Base-by-base conservation (phyloP, 179 eudicot genomes). In the Vitellaria paradoxa region DNA sequence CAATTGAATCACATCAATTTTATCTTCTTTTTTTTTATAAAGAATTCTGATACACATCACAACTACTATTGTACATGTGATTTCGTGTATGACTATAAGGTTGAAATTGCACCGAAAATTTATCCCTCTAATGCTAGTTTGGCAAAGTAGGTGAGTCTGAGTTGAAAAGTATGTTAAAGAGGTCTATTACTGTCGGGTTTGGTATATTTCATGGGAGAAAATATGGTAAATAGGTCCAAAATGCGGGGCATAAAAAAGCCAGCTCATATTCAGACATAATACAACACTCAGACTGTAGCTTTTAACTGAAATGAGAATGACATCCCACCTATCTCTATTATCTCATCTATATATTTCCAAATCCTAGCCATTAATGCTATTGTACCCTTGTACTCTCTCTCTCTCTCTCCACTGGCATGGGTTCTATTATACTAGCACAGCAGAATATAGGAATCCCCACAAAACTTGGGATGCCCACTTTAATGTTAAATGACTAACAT, bases 221-320 rank as follows among this genome's bases (percentile, higher is more conserved):
- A 59, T 65, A 7, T 23, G 45, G 9, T 40, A 18, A 9, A 53
- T 30, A n/a, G 55, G 50, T 65, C 23, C 49, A 67, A 66, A 10
- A 50, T 64, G 65, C 49, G 37, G 55, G 11, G 60, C 6, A 68
- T 2, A 30, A 30, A 30, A 45, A 23, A 49, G 80, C 70, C 82
- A 79, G 85, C 80, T 76, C 75, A 73, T 30, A 30, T 42, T 72
- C 26, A 73, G 80, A 81, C 81, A 74, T 55, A 68, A 82, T 53
- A 65, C 76, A 63, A 71, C 72, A 64, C 65, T 26, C 1, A 12
- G 37, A 59, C 60, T 73, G 57, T 37, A 62, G 70, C 73, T 53
- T 70, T 49, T 70, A 78, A 78, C 82, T 59, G 72, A 79, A 79
- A 71, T 62, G 74, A 82, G 61, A 82, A 61, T 11, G 82, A 82